phyloP scores from a whole-genome alignment of 2,329 filamentous ascomycete genomes.

The Colletotrichum scovillei region DNA sequence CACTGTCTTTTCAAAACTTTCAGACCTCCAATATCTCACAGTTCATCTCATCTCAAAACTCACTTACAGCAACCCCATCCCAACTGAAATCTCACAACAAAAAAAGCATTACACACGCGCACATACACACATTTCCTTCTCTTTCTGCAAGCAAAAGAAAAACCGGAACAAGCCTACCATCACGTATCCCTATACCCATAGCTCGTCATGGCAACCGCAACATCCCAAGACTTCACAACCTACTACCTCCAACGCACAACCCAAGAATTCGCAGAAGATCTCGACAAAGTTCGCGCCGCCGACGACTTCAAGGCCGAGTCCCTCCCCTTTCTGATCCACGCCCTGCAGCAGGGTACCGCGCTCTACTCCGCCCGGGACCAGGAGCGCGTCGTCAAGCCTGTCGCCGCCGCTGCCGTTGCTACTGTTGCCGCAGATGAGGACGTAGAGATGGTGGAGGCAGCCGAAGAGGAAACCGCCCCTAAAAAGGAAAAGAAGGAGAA shows the following conservation, averaged over 20 bases:
- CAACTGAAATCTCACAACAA: not conserved
- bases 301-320: slow-evolving; percentile 77
- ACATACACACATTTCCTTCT: no score
- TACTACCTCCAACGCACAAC: slow-evolving; percentile 79
- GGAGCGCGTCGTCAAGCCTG: slow-evolving; percentile 36
- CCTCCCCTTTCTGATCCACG: slow-evolving; percentile 73
- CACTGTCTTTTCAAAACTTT: slow-evolving; percentile 27
- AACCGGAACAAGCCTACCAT: no score
- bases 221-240: slow-evolving; percentile 61
- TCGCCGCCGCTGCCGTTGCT: not conserved
- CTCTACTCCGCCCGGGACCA: slow-evolving; percentile 67
- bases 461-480: not conserved
- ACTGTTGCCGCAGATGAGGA: slow-evolving; percentile 12
- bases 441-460: slow-evolving; percentile 7
- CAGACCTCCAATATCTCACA: not conserved
- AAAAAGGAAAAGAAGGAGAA: slow-evolving; percentile 16
- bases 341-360: slow-evolving; percentile 74
- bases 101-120: no score
- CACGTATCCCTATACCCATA: not conserved
- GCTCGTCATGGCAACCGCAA: not conserved
- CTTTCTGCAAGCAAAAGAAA: no score
- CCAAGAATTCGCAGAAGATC: slow-evolving; percentile 77
- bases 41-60: not conserved
- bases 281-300: slow-evolving; percentile 75
- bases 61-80: not conserved